A percentile compares a stretch with the other conserved stretches of the same genome.
These are phyloP conservation scores for Solanum verrucosum DNA, from an alignment of 257 asterid species.

Conservation along the genomic window DNA sequence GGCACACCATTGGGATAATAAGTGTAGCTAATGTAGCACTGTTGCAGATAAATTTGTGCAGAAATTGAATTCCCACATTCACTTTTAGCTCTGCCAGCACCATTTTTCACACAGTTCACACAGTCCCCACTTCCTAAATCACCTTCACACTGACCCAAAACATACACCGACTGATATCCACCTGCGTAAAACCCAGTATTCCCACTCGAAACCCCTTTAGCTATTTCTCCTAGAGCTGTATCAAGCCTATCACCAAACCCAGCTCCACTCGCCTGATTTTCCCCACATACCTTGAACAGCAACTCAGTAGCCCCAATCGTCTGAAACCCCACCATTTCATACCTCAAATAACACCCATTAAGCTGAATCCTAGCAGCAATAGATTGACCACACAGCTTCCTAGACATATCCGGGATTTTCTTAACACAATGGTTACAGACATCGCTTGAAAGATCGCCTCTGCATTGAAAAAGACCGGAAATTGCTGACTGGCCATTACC, in stretches of 20 bases:
- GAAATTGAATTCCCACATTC: slow-evolving; percentile 55
- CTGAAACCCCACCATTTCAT: slow-evolving; percentile 45
- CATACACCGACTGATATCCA: slow-evolving; percentile 55
- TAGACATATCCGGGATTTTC: slow-evolving; percentile 22
- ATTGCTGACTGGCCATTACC: slow-evolving; percentile 39
- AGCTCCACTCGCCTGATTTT: slow-evolving; percentile 50
- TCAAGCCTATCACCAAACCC: slow-evolving; percentile 54
- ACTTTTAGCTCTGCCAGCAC: slow-evolving; percentile 34
- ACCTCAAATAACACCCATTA: slow-evolving; percentile 54
- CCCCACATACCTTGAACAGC: slow-evolving; percentile 58
- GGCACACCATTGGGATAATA: slow-evolving; percentile 77
- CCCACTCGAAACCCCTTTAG: slow-evolving; percentile 39
- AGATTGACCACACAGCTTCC: slow-evolving; percentile 41
- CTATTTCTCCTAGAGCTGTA: slow-evolving; percentile 48
- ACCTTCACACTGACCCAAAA: slow-evolving; percentile 91
- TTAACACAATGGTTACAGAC: slow-evolving; percentile 48
- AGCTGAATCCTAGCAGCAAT: slow-evolving; percentile 64
- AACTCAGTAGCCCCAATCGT: slow-evolving; percentile 41
- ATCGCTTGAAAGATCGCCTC: slow-evolving; percentile 57
- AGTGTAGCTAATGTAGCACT: slow-evolving; percentile 64
- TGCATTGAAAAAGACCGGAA: slow-evolving; percentile 63
- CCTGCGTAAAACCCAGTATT: slow-evolving; percentile 54
- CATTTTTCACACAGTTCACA: slow-evolving; percentile 67
- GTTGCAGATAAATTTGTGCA: slow-evolving; percentile 58
- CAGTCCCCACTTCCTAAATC: slow-evolving; percentile 53